Evolutionary conservation across 352 stramenopile genomes (phyloP).

Genomic region (Pythium biforme): DNA sequence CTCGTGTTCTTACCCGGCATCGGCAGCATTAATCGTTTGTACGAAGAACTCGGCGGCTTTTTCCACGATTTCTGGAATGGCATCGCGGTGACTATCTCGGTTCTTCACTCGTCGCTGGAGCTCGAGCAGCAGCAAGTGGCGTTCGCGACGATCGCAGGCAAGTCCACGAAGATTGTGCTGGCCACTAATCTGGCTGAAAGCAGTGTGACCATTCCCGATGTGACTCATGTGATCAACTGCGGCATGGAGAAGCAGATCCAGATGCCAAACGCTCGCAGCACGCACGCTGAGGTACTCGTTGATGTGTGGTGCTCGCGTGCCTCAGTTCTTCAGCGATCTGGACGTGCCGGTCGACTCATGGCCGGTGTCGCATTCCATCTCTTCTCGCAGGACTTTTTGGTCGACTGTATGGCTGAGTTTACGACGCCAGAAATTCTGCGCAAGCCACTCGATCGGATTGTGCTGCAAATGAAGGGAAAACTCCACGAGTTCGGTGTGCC

Average conservation of each 20-base stretch:
- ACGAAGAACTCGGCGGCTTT: constrained; percentile 55
- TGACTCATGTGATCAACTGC: constrained; percentile 89
- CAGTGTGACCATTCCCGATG: constrained; percentile 94
- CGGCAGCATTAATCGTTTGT: constrained; percentile 90
- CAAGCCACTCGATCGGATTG: constrained; percentile 78
- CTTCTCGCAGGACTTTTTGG: constrained; percentile 69
- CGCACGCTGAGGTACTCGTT: constrained; percentile 69
- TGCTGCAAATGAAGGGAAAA: constrained; percentile 75
- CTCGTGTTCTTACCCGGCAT: constrained; percentile 96
- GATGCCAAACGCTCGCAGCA: constrained; percentile 68
- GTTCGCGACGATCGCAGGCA: constrained; percentile 45
- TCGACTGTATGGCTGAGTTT: constrained; percentile 73
- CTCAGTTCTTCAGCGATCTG: constrained; percentile 80
- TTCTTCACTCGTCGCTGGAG: constrained; percentile 73
- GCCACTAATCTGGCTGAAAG: constrained; percentile 97
- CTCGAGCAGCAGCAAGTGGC: constrained; percentile 74
- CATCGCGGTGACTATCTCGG: constrained; percentile 21
- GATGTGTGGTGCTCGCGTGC: constrained; percentile 94
- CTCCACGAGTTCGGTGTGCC: constrained; percentile 70
- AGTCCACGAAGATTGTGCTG: constrained; percentile 92
- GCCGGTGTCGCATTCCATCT: constrained; percentile 91
- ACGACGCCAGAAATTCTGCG: constrained; percentile 79
- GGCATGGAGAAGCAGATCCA: constrained; percentile 85
- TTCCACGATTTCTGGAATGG: constrained; percentile 15
- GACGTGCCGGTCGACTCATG: constrained; percentile 92